These are phyloP conservation scores for Dactylellina sp. DNA, from an alignment of 2,329 filamentous ascomycete species.

Conservation along the genomic window DNA sequence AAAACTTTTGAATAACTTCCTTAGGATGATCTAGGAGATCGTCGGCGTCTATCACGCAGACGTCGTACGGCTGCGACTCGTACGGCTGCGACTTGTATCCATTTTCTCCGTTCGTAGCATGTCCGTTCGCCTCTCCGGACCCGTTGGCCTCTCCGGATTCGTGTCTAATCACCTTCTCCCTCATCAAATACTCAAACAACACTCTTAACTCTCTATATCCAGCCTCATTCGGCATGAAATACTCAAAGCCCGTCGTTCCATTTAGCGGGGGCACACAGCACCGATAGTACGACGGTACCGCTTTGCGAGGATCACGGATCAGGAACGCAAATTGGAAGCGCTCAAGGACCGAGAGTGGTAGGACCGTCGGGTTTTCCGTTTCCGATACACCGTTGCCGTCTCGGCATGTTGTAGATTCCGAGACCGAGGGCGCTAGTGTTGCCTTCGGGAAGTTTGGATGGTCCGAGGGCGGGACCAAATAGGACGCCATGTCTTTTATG, in stretches of 20 bases:
- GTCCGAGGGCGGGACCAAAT: constrained; percentile 80
- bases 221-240: constrained; percentile 88
- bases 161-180: constrained; percentile 74
- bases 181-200: constrained; percentile 85
- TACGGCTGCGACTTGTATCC: constrained; percentile 58
- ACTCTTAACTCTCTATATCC: constrained; percentile 89
- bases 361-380: constrained; percentile 79
- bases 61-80: constrained; percentile 67
- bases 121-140: constrained; percentile 55
- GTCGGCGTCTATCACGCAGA: constrained; percentile 92
- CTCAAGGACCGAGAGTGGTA: constrained; percentile 79
- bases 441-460: constrained; percentile 69
- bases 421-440: constrained; percentile 80
- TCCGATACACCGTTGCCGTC: constrained; percentile 59
- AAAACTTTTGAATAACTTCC: constrained; percentile 80
- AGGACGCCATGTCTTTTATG: constrained; percentile 98
- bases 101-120: constrained; percentile 55
- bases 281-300: constrained; percentile 92
- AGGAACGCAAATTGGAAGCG: constrained; percentile 95
- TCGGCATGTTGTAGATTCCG: constrained; percentile 61
- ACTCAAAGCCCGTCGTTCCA: constrained; percentile 82
- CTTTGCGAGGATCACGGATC: constrained; percentile 92
- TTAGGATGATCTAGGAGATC: constrained; percentile 89
- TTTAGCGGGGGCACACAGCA: constrained; percentile 91
- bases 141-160: constrained; percentile 63